Evolutionary conservation across 306 rosid genomes (phyloP), one percentile per base, ranked within the genome.

Genomic region (Pueraria montana): DNA sequence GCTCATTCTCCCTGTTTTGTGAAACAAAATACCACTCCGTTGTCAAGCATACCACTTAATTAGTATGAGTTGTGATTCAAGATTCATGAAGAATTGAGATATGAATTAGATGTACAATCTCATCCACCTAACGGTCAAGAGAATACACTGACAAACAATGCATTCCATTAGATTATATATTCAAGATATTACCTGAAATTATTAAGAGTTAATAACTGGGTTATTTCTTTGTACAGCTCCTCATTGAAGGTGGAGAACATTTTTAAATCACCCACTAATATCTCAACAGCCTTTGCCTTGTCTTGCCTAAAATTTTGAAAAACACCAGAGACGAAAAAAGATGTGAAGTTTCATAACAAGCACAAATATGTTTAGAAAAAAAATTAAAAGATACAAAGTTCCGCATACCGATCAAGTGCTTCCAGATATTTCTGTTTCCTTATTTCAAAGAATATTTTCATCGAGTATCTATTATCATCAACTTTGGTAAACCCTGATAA

Each of bases 391-490:
- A 71, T 27, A 45, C 52, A 52, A 49, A 42, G 55, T 50, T 72
- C 72, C 34, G 30, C 59, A 50, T 88, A 94, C 98, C 94, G 84
- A 84, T 94, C 98, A 68, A 94, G 97, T 17, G 97, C 98, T 90
- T 94, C 97, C 10, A 94, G 92, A 87, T 92, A 94, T 79, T 94
- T 94, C 83, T 94, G 97, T 89, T 94, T 94, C 81, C 94, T 89
- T 69, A 94, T 90, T 83, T 94, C 98, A 65, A 92, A 94, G 79
- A 94, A 91, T 81, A 92, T 89, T 90, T 94, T 94, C 93, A 92
- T 89, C 2, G 98, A 92, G 88, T 91, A 90, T 92, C 96, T 86
- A 87, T 94, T 94, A 86, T 94, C 97, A 70, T 92, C 96, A 40
- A 90, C 93, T 90, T 91, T 94, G 59, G 97, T 92, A 84, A 82